Conservation (phyloP, 768 basidiomycete genomes). For the Rhodotorula sphaerocarpa region DNA sequence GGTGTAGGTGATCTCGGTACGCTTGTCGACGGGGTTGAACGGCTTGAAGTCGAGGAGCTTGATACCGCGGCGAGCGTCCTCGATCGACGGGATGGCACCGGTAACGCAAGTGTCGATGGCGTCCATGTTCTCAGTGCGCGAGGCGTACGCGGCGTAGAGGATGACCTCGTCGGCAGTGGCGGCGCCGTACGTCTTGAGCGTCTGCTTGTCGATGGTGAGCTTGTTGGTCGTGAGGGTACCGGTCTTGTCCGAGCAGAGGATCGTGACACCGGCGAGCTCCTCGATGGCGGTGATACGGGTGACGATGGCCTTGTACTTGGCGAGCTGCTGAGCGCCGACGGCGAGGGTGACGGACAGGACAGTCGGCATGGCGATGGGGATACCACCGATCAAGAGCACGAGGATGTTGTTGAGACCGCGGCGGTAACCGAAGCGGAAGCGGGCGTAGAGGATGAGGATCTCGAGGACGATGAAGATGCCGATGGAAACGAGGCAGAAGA, state of each 20-base stretch:
- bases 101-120: conserved; percentile 81
- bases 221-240: conserved; percentile 88
- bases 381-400: conserved; percentile 98
- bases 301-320: conserved; percentile 98
- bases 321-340: conserved; percentile 96
- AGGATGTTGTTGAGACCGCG: conserved; percentile 94
- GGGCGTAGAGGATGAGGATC: conserved; percentile 86
- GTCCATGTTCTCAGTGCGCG: conserved; percentile 97
- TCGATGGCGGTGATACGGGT: conserved; percentile 99
- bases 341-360: conserved; percentile 96
- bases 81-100: conserved; percentile 61
- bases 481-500: conserved; percentile 93
- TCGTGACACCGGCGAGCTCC: conserved; percentile 95
- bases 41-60: conserved; percentile 98
- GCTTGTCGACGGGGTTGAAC: conserved; percentile 98
- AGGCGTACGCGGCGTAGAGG: conserved; percentile 88
- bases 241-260: conserved; percentile 91
- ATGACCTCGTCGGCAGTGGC: conserved; percentile 78
- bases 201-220: conserved; percentile 88
- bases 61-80: conserved; percentile 78
- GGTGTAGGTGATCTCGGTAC: conserved; percentile 95
- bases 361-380: conserved; percentile 99
- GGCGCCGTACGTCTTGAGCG: conserved; percentile 80
- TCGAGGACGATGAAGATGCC: conserved; percentile 89
- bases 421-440: conserved; percentile 81